Percentiles rank a stretch among this genome's conserved stretches.
These are phyloP conservation scores for Saccharomycopsis sp. DNA, from an alignment of 805 yeast genomes.

Conservation along the genomic window DNA sequence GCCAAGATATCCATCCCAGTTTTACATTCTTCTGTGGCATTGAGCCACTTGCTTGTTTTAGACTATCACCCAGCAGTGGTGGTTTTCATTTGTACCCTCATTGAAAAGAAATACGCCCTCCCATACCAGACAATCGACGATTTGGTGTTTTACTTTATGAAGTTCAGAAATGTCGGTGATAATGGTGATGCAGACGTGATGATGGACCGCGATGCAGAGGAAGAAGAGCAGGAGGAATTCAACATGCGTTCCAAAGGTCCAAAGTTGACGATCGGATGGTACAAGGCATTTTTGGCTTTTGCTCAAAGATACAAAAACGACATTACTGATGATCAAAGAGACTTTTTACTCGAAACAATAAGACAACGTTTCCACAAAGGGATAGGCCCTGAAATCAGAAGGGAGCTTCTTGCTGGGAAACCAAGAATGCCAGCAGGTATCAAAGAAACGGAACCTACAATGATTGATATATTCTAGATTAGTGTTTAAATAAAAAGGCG, in stretches of 20 bases:
- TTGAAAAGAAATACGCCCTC: conserved; percentile 92
- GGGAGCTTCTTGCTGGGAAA: conserved; percentile 83
- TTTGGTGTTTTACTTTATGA: conserved; percentile 86
- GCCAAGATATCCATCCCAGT: conserved; percentile 88
- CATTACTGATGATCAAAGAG: conserved; percentile 97
- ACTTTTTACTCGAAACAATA: conserved; percentile 81
- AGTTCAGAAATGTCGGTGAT: conserved; percentile 58
- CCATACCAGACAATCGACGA: conserved; percentile 96
- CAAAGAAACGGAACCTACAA: conserved; percentile 25
- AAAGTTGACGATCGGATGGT: conserved; percentile 91
- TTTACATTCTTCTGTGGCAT: conserved; percentile 92
- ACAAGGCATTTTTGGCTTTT: conserved; percentile 87
- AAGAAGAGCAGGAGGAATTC: conserved; percentile 25
- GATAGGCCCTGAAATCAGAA: conserved; percentile 88
- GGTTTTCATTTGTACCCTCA: conserved; percentile 76
- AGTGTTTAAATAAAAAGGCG: background rate
- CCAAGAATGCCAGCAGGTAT: conserved; percentile 39
- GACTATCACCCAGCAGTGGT: conserved; percentile 86
- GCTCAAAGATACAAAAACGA: conserved; percentile 96
- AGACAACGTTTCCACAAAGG: conserved; percentile 83
- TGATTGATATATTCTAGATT: conserved; percentile 22
- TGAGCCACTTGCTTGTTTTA: conserved; percentile 70
- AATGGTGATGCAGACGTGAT: conserved; percentile 30
- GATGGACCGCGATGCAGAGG: conserved; percentile 28
- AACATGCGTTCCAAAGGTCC: conserved; percentile 28